phyloP scores from a whole-genome alignment of 225 moss, liverwort and hornwort genomes.

The Sphagnum tenellum region DNA sequence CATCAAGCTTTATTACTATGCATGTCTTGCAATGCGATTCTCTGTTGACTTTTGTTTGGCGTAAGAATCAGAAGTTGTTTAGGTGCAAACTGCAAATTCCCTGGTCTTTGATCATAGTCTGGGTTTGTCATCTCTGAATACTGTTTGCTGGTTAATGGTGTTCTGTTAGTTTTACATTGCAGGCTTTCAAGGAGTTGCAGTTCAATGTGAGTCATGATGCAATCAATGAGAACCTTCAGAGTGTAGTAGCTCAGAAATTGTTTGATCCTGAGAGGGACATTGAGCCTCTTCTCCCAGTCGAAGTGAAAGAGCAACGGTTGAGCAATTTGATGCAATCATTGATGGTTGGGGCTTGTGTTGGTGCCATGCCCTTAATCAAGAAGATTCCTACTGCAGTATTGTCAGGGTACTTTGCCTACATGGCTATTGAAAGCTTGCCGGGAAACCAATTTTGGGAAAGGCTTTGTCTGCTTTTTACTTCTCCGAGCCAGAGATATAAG shows the following conservation, averaged over 20 bases:
- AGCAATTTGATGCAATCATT: constrained; percentile 72
- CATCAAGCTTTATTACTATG: too few species aligned
- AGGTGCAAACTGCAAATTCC: too few species aligned
- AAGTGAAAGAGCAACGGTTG: constrained; percentile 71
- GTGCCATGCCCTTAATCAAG: constrained; percentile 50
- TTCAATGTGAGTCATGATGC: constrained; percentile 2
- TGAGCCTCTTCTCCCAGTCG: constrained; percentile 52
- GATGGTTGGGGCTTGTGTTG: constrained; percentile 50
- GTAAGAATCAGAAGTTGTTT: too few species aligned
- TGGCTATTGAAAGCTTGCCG: constrained; percentile 73
- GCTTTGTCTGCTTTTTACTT: constrained; percentile 36
- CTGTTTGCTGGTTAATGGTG: not conserved
- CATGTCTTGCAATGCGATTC: too few species aligned
- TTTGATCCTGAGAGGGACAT: constrained; percentile 53
- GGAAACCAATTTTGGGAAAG: constrained; percentile 89
- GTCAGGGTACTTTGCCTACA: constrained; percentile 83
- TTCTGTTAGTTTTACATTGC: constrained; percentile 1
- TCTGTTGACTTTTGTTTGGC: too few species aligned
- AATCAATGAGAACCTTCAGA: constrained; percentile 6
- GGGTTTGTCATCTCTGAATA: too few species aligned
- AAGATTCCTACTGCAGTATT: constrained; percentile 65
- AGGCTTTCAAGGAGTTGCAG: constrained; percentile 26
- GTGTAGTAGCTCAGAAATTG: constrained; percentile 8
- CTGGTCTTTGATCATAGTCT: too few species aligned
- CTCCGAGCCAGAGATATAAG: constrained; percentile 53